Evolutionary conservation across 2,329 filamentous ascomycete genomes (phyloP), one percentile per base, ranked within the genome.

Genomic region (Microthyrium microscopicum): DNA sequence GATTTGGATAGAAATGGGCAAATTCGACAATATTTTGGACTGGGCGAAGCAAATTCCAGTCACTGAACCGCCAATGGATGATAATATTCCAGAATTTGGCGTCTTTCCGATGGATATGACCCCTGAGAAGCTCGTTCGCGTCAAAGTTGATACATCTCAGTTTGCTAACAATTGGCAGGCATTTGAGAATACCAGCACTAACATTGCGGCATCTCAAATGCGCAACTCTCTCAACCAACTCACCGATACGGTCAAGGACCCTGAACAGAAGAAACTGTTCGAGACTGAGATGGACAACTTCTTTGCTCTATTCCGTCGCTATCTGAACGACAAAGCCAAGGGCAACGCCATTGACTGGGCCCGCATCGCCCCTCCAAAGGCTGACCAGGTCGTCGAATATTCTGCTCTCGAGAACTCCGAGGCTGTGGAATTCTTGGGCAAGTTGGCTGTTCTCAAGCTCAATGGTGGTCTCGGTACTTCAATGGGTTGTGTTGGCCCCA

Each of bases 231-330:
- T 98, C 56, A 95, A 93, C 57, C 76, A 77, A 57, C 77, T 98
- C 42, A 71, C 81, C 48, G 89, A 98, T 63, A 80, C 77, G 7
- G 85, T 94, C 55, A 71, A 75, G 50, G 11, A 11, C 17, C 15
- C 20, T 40, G 20, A 45, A 35, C 36, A 26, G n/a, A 29, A 35
- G 46, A 45, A 82, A 81, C 74, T 91, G 45, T 95, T 95, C 59
- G 87, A 95, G 66, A 91, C 85, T 4, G 87, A 98, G 64, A 95
- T 94, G 85, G 89, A 98, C 73, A 98, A 98, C 75, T 98, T 98
- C 70, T 98, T 98, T 56, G 78, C 84, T 40, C 78, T 98, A 41
- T 98, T 98, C 77, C 80, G 89, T 54, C 76, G 89, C 62, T 98
- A 94, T 62, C 68, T 98, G 42, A 94, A 94, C 56, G 89, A 95